These are phyloP conservation scores for Dendrocalamus sinicus DNA, from an alignment of 176 grass and related monocot species.

Conservation along the genomic window DNA sequence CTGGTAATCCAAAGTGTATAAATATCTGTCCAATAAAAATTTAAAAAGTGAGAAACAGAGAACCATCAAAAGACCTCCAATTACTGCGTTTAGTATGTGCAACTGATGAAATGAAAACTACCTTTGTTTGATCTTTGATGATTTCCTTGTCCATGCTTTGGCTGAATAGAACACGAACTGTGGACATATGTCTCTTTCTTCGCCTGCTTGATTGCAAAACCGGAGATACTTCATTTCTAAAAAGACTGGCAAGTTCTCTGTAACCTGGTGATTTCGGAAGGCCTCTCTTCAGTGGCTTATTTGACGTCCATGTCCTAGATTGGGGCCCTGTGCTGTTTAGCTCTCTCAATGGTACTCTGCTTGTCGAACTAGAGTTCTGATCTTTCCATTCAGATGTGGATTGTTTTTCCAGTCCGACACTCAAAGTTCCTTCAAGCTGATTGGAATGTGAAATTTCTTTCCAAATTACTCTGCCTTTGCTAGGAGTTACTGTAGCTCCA, in stretches of 20 bases:
- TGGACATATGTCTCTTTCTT: conserved; percentile 58
- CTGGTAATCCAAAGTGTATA: conserved; percentile 55
- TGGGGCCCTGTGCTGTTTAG: conserved; percentile 37
- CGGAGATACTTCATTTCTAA: conserved; percentile 43
- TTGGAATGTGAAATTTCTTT: conserved; percentile 35
- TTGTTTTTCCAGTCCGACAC: conserved; percentile 14
- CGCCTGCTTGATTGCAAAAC: conserved; percentile 52
- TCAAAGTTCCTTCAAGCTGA: conserved; percentile 24
- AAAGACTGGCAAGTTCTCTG: conserved; percentile 60
- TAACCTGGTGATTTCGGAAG: conserved; percentile 46
- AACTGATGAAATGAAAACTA: conserved; percentile 42
- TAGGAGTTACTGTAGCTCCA: conserved; percentile 31
- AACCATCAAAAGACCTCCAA: conserved; percentile 21
- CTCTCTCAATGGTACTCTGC: conserved; percentile 43
- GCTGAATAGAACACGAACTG: conserved; percentile 75
- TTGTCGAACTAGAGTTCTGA: conserved; percentile 33
- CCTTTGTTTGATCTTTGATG: conserved; percentile 81
- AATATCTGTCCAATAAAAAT: conserved; percentile 64
- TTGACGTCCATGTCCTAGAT: conserved; percentile 36
- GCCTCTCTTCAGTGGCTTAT: conserved; percentile 44
- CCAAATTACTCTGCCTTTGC: conserved; percentile 9
- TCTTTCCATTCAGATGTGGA: conserved; percentile 40
- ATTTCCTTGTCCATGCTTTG: conserved; percentile 73
- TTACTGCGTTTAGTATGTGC: conserved; percentile 32
- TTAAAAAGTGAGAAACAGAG: background rate